phyloP scores from a whole-genome alignment of 176 grass and related monocot genomes.

The Hyparrhenia diplandra region DNA sequence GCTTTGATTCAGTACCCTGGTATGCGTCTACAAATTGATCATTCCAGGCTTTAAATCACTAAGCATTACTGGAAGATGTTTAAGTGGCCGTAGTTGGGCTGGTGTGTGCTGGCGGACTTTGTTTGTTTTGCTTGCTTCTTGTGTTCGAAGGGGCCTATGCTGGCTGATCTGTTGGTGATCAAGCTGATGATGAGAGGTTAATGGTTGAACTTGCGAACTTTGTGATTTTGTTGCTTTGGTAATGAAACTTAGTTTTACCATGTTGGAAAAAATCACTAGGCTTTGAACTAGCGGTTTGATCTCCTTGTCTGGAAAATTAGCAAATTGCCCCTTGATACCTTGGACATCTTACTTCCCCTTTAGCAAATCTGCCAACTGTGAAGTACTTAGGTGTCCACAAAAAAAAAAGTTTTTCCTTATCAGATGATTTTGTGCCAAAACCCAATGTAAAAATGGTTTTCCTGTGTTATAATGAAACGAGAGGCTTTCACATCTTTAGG shows the following conservation, averaged over 20 bases:
- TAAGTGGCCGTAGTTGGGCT: neutral
- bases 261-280: neutral
- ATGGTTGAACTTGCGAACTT: neutral
- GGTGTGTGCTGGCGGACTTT: neutral
- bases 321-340: neutral
- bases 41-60: neutral
- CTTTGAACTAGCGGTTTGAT: conserved; percentile 1
- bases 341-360: neutral
- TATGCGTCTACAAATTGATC: conserved; percentile 25
- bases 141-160: neutral
- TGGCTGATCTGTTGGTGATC: neutral
- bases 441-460: conserved; percentile 2
- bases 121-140: neutral
- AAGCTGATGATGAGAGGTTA: neutral
- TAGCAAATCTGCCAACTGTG: neutral
- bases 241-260: neutral
- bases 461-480: neutral
- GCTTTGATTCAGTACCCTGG: conserved; percentile 94
- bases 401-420: neutral
- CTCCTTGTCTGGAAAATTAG: neutral
- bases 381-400: neutral
- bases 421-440: conserved; percentile 9
- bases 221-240: neutral
- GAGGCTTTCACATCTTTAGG: neutral
- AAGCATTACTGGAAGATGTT: neutral